phyloP scores from a whole-genome alignment of 225 moss, liverwort and hornwort genomes.

The Thuidium tamariscinum region DNA sequence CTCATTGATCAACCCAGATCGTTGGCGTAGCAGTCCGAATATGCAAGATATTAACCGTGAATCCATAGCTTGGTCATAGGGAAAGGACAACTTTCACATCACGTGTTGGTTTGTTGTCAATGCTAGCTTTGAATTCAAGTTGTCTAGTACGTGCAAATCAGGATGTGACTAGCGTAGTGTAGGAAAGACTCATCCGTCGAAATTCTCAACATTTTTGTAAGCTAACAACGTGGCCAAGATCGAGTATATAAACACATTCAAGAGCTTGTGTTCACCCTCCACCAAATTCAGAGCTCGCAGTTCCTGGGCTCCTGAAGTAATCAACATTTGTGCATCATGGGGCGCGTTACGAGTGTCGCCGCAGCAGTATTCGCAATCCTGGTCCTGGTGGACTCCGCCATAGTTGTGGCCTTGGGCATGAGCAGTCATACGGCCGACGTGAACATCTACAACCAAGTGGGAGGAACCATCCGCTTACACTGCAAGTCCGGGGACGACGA shows the following conservation, averaged over 20 bases:
- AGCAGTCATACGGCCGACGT: background rate
- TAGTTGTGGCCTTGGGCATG: background rate
- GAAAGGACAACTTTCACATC: background rate
- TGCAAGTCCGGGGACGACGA: background rate
- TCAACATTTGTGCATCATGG: background rate
- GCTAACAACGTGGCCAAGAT: background rate
- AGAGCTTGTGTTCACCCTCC: background rate
- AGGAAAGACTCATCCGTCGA: background rate
- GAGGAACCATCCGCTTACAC: background rate
- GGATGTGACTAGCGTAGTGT: background rate
- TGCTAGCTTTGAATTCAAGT: background rate
- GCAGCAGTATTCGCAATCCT: background rate
- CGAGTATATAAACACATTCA: background rate
- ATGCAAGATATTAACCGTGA: background rate
- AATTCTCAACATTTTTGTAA: background rate
- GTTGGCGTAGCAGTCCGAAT: background rate
- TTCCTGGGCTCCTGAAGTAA: background rate
- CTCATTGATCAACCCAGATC: background rate
- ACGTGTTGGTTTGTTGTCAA: background rate
- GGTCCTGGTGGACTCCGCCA: background rate
- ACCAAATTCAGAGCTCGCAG: background rate
- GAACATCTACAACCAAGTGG: background rate
- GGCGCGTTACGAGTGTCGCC: background rate
- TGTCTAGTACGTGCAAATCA: background rate
- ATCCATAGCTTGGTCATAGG: background rate